Conservation (phyloP, 2,329 filamentous ascomycete genomes). For the Aspergillus sojae region DNA sequence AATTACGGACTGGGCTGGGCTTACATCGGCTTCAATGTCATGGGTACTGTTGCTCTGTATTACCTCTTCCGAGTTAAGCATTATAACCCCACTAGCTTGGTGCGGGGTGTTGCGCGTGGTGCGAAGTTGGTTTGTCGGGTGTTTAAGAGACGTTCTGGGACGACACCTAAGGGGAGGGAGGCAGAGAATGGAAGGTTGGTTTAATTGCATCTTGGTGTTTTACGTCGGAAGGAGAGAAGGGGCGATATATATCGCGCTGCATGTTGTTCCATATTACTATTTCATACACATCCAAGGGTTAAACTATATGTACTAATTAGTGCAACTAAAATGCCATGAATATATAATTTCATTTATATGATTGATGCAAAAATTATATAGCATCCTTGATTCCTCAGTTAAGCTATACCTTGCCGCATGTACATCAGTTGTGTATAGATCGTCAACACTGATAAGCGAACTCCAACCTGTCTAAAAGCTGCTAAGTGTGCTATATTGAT, state of each 20-base stretch:
- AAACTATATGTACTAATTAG: not conserved
- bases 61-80: slow-evolving; percentile 50
- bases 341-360: not conserved
- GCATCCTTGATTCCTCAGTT: too few species aligned
- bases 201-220: slow-evolving; percentile 3
- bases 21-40: slow-evolving; percentile 63
- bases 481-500: too few species aligned
- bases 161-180: slow-evolving; percentile 32
- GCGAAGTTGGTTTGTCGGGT: slow-evolving; percentile 31
- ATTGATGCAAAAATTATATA: not conserved
- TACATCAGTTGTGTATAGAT: not conserved
- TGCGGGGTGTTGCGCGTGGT: slow-evolving; percentile 25
- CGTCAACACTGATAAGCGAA: too few species aligned
- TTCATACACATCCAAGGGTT: not conserved
- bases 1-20: slow-evolving; percentile 68
- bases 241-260: not conserved
- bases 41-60: slow-evolving; percentile 58
- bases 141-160: slow-evolving; percentile 34
- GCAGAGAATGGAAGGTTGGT: slow-evolving; percentile 33
- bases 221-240: too few species aligned
- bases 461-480: too few species aligned
- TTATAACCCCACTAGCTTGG: slow-evolving; percentile 40
- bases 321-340: not conserved
- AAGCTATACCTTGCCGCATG: too few species aligned
- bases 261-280: not conserved